Percentiles rank a stretch among this genome's conserved stretches.
Evolutionary conservation across 1,139 yeast genomes (phyloP).

Genomic region (Komagataea norvegica): DNA sequence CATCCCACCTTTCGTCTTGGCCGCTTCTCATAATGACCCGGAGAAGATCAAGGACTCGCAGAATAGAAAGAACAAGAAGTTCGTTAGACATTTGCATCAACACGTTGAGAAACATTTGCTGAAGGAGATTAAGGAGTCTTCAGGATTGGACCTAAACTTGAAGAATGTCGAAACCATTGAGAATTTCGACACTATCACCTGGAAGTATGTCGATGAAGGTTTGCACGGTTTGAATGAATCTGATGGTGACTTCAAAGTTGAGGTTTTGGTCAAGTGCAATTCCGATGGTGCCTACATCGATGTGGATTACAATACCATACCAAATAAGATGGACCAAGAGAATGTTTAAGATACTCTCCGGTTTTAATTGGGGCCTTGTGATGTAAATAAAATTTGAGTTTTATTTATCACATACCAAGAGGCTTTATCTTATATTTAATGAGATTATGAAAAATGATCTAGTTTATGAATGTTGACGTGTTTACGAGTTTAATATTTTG

Average conservation of each 20-base stretch:
- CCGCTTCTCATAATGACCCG: conserved; percentile 62
- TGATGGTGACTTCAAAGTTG: conserved; percentile 46
- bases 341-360: too few species aligned
- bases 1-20: conserved; percentile 68
- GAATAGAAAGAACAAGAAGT: conserved; percentile 67
- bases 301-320: conserved; percentile 48
- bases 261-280: conserved; percentile 53
- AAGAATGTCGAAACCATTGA: conserved; percentile 47
- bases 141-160: conserved; percentile 54
- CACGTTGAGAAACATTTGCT: conserved; percentile 68
- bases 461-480: too few species aligned
- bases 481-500: too few species aligned
- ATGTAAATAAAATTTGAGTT: too few species aligned
- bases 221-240: conserved; percentile 43
- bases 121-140: conserved; percentile 57
- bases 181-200: conserved; percentile 41
- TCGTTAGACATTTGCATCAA: conserved; percentile 69
- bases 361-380: background rate
- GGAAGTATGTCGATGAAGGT: conserved; percentile 51
- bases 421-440: background rate
- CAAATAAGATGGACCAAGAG: conserved; percentile 13
- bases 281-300: conserved; percentile 58
- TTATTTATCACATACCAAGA: too few species aligned
- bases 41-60: conserved; percentile 71
- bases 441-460: background rate